Evolutionary conservation across 768 basidiomycete genomes (phyloP), one percentile per base, ranked within the genome.

Genomic region (Boletus rubescentipes): DNA sequence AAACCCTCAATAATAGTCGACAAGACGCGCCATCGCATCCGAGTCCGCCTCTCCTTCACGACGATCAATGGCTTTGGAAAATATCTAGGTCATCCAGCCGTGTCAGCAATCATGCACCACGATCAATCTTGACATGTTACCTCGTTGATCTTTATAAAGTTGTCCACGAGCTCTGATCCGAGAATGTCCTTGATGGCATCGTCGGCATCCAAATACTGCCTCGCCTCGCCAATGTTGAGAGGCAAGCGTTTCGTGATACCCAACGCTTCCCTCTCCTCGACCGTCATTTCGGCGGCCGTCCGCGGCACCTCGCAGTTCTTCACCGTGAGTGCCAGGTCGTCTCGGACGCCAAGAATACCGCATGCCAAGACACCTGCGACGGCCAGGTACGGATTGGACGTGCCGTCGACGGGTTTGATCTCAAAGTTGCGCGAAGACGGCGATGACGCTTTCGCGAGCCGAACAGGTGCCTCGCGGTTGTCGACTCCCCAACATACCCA

Each of bases 401-500:
- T 87, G 6, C 79, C 88, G 58, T 91, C 89, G 40, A 85, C 53
- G 16, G 75, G 72, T 54, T 77, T 78, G 46, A 87, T 59, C 68
- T 91, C 88, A 53, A 89, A 86, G 66, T 84, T 84, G 15, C 81
- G 76, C 23, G 77, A 75, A 0, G 74, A 72, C 0, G 76, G 78
- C 1, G 79, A 74, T 12, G 72, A 61, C 1, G 73, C 70, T 44
- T 82, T 84, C 55, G 65, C 61, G 18, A 89, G 70, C 5, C 88
- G 84, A 2, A 90, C 64, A 1, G 85, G 81, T 0, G 77, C 73
- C 64, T 90, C 87, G 46, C 84, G 80, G 68, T 87, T 87, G 43
- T 89, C 84, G 12, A 77, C 76, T 0, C 88, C 88, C 83, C 84
- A 90, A 55, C 69, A 75, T 41, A 82, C 77, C 63, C 81, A 87